Base-by-base conservation (phyloP, 2,329 filamentous ascomycete species). In the Thielaviopsis ethacetica region DNA sequence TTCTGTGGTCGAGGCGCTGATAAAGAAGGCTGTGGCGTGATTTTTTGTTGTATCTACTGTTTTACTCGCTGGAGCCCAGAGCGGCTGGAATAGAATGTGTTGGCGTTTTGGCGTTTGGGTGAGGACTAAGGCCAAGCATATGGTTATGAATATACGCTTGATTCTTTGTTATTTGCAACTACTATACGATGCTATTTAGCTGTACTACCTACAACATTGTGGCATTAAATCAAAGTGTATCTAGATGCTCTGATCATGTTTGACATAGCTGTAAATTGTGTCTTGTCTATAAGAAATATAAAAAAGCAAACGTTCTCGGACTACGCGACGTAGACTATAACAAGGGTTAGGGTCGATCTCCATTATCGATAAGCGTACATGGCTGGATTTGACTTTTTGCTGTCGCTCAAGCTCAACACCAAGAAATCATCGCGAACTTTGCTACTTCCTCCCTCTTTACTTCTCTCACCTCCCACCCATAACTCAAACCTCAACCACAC, bases 1-100 rank as follows among this genome's bases (percentile, higher is more conserved):
- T 27, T 47, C 47, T 19, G 56, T 61, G n/a, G 51, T 61, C 17
- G 59, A 59, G 41, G 44, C 57, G 7, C 53, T 61, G 26, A 47
- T 59, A 17, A 54, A 56, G 15, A 59, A 55, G 44, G 59, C 59
- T 15, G 54, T 27, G 12, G n/a, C n/a, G 53, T 57, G 41, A 54
- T 21, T 38, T 12, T 1, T 21, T 21, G 6, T 15, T 44, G 17
- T n/a, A 44, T 44, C 13, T 44, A 44, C 10, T 10, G 30, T 12
- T 34, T 34, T 34, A 2, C 10, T 26, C 24, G 3, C 24, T 34
- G 30, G 30, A 34, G 10, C 10, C 30, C 30, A 34, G 30, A 34
- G 10, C 10, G 2, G 30, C 30, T 12, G 30, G 30, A 10, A 44
- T 15, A 44, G 2, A 44, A 44, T 44, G 15, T 9, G 38, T 44